These are phyloP conservation scores for Yamadazyma sp. DNA, from an alignment of 1,139 yeast genomes.

Conservation along the genomic window DNA sequence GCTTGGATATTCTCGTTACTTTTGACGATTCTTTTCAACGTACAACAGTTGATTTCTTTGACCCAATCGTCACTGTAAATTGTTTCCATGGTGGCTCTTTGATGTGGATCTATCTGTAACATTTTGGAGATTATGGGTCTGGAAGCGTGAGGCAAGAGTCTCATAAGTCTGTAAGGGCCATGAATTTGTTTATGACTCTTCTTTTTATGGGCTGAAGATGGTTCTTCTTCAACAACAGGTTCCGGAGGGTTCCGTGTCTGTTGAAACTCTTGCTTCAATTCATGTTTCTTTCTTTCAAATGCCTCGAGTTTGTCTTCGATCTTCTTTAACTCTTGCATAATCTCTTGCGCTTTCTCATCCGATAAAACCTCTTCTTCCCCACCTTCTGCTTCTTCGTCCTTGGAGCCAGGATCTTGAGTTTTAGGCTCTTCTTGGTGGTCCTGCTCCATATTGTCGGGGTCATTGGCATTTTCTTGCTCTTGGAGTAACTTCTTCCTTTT, in stretches of 20 bases:
- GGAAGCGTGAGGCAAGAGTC: constrained; percentile 83
- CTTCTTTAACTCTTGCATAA: constrained; percentile 32
- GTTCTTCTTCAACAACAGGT: constrained; percentile 15
- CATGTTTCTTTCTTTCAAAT: constrained; percentile 36
- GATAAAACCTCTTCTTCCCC: constrained; percentile 27
- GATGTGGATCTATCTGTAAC: constrained; percentile 65
- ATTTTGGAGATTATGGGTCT: constrained; percentile 75
- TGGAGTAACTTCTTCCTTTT: constrained; percentile 33
- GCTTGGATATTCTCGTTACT: constrained; percentile 25
- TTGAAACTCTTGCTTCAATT: constrained; percentile 33
- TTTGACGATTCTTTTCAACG: constrained; percentile 28
- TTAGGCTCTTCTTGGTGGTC: constrained; percentile 11
- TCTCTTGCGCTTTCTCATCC: constrained; percentile 35
- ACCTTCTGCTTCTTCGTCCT: constrained; percentile 10
- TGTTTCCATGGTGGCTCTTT: constrained; percentile 70
- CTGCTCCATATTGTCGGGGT: constrained; percentile 12
- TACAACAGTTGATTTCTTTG: constrained; percentile 51
- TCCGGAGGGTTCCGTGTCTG: constrained; percentile 16
- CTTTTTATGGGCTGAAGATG: constrained; percentile 20
- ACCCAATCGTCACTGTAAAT: constrained; percentile 75
- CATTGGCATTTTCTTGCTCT: constrained; percentile 1
- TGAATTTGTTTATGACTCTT: constrained; percentile 47
- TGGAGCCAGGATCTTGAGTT: constrained; percentile 3
- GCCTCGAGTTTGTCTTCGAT: constrained; percentile 41
- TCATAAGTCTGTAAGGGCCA: constrained; percentile 88